These are phyloP conservation scores for Globisporangium perplexum DNA, from an alignment of 352 stramenopile genomes.

Conservation along the genomic window DNA sequence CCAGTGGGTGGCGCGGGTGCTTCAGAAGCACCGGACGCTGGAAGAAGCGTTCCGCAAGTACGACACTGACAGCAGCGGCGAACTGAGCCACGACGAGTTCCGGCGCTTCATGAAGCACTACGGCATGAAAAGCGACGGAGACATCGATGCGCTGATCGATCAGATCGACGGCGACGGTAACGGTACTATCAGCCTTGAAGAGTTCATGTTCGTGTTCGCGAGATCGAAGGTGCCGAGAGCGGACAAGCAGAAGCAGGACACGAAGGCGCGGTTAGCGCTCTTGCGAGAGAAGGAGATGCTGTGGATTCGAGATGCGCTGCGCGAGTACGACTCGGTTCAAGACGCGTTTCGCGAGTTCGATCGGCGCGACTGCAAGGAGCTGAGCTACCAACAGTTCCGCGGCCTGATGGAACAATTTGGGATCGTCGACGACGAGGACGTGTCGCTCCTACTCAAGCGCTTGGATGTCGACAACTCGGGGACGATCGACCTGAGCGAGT, in stretches of 20 bases:
- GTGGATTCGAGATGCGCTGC: conserved; percentile 41
- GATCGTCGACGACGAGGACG: conserved; percentile 38
- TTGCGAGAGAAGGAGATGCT: conserved; percentile 46
- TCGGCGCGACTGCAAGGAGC: conserved; percentile 20
- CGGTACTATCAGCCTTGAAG: conserved; percentile 32
- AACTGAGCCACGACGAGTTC: conserved; percentile 48
- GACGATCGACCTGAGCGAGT: conserved; percentile 43
- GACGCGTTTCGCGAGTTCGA: conserved; percentile 43
- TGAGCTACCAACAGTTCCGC: conserved; percentile 55
- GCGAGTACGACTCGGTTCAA: conserved; percentile 32
- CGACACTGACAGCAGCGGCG: conserved; percentile 32
- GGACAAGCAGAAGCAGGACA: conserved; percentile 4
- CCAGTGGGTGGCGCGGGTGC: conserved; percentile 21
- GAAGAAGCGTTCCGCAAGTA: conserved; percentile 29
- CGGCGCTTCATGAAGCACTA: conserved; percentile 46
- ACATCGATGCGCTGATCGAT: conserved; percentile 31
- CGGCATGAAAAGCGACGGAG: conserved; percentile 26
- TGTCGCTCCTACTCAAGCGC: conserved; percentile 37
- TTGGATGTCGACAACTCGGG: conserved; percentile 47
- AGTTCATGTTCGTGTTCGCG: conserved; percentile 37
- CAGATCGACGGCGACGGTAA: conserved; percentile 33
- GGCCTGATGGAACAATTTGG: conserved; percentile 50
- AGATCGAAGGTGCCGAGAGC: conserved; percentile 1
- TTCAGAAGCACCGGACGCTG: conserved; percentile 29
- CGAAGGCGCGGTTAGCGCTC: conserved; percentile 15